Evolutionary conservation across 176 grass and related monocot genomes (phyloP).

Genomic region (Oryza punctata): DNA sequence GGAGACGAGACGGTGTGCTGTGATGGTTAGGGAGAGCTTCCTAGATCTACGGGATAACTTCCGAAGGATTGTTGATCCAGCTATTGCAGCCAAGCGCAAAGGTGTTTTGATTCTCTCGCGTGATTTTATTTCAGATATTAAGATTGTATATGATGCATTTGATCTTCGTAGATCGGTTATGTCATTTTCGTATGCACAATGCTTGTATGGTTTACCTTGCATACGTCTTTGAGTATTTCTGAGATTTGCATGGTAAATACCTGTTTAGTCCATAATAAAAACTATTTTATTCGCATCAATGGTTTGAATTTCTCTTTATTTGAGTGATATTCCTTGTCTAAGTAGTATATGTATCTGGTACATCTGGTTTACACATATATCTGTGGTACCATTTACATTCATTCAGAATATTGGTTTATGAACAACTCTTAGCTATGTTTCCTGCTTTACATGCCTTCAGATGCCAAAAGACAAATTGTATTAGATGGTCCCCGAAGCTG

Average conservation of each 20-base stretch:
- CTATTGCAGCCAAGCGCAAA: slow-evolving; percentile 64
- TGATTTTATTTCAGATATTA: slow-evolving; percentile 4
- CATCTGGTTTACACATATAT: background rate
- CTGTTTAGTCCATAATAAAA: background rate
- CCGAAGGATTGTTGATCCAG: slow-evolving; percentile 77
- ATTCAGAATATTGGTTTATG: background rate
- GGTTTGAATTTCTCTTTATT: background rate
- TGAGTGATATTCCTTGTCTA: slow-evolving; percentile 2
- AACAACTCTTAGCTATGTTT: slow-evolving; percentile 9
- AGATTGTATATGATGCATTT: background rate
- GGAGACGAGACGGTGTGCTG: slow-evolving; percentile 84
- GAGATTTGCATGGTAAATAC: background rate
- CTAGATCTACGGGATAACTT: slow-evolving; percentile 92
- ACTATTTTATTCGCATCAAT: background rate
- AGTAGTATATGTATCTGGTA: background rate
- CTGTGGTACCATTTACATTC: background rate
- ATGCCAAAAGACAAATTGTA: slow-evolving; percentile 79
- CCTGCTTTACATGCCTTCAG: slow-evolving; percentile 40
- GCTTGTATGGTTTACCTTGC: slow-evolving; percentile 1
- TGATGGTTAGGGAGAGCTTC: slow-evolving; percentile 94
- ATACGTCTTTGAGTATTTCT: slow-evolving; percentile 17
- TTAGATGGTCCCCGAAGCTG: slow-evolving; percentile 88
- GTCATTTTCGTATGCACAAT: background rate
- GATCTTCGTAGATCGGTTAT: background rate
- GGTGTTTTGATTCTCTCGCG: slow-evolving; percentile 40